Percentiles rank a stretch among this genome's conserved stretches.
Evolutionary conservation across 1,284 basidiomycete species (phyloP).

Genomic region (Trichosporon faecale): DNA sequence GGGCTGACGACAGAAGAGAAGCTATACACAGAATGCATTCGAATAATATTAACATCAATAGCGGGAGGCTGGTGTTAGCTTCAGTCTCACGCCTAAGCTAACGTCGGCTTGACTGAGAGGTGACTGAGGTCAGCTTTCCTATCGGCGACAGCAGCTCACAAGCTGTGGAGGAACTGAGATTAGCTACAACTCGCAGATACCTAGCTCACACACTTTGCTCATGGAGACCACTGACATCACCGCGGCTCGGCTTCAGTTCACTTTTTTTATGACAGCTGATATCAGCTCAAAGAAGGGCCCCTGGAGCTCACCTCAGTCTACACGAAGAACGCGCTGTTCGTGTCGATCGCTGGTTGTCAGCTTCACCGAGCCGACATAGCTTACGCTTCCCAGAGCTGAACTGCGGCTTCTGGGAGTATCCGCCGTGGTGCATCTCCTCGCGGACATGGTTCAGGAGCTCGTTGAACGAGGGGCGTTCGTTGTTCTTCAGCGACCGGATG

Average conservation of each 20-base stretch:
- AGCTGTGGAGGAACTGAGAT: background rate
- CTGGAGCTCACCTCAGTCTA: background rate
- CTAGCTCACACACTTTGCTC: background rate
- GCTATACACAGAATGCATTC: background rate
- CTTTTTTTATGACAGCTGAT: constrained; percentile 15
- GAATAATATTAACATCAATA: background rate
- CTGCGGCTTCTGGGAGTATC: constrained; percentile 85
- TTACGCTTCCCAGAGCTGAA: constrained; percentile 38
- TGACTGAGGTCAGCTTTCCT: too few relatives aligned
- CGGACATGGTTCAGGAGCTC: constrained; percentile 70
- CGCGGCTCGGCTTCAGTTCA: too few relatives aligned
- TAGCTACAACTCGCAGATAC: background rate
- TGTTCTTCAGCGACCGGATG: constrained; percentile 61
- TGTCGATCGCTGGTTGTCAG: constrained; percentile 21
- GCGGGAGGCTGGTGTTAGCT: background rate
- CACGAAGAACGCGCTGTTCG: background rate
- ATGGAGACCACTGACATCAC: too few relatives aligned
- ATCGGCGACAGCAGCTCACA: background rate
- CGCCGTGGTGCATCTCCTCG: constrained; percentile 53
- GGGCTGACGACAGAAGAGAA: background rate
- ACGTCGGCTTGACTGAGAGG: too few relatives aligned
- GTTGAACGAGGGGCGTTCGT: constrained; percentile 74
- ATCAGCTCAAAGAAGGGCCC: too few relatives aligned
- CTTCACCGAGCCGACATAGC: background rate
- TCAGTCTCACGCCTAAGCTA: background rate